Evolutionary conservation across 805 yeast genomes (phyloP).

Genomic region (Ogataea trehalophila): DNA sequence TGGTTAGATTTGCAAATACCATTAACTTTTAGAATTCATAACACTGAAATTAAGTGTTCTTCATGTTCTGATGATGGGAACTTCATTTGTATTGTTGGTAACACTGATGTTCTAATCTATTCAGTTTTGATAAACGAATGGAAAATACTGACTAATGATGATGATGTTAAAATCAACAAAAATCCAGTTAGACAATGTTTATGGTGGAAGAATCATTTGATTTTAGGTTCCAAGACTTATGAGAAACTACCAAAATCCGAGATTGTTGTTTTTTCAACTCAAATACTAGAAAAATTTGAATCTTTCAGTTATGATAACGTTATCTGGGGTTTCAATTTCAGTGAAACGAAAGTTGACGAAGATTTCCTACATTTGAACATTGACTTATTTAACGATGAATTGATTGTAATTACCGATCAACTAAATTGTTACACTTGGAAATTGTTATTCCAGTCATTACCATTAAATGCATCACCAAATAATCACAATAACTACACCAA

Average conservation of each 20-base stretch:
- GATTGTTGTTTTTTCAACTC: slow-evolving; percentile 25
- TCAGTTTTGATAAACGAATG: slow-evolving; percentile 37
- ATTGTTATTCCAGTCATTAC: slow-evolving; percentile 7
- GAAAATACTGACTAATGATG: slow-evolving; percentile 37
- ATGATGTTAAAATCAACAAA: slow-evolving; percentile 21
- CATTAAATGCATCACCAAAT: background rate
- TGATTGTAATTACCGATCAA: slow-evolving; percentile 28
- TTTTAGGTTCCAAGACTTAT: slow-evolving; percentile 25
- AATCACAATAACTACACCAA: background rate
- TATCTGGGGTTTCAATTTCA: slow-evolving; percentile 32
- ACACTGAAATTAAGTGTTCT: slow-evolving; percentile 38
- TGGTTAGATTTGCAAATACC: slow-evolving; percentile 48
- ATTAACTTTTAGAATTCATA: slow-evolving; percentile 37
- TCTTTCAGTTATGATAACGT: slow-evolving; percentile 25
- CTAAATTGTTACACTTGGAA: slow-evolving; percentile 34
- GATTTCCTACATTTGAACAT: slow-evolving; percentile 26
- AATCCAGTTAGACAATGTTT: slow-evolving; percentile 33
- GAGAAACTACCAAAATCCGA: slow-evolving; percentile 25
- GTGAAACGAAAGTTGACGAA: slow-evolving; percentile 24
- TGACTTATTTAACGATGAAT: slow-evolving; percentile 24
- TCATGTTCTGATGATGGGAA: slow-evolving; percentile 45
- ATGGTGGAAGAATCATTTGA: slow-evolving; percentile 32
- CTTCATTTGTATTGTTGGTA: slow-evolving; percentile 46
- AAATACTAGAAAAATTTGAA: slow-evolving; percentile 18
- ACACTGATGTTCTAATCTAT: slow-evolving; percentile 40